These are phyloP conservation scores for Coemansia sp. DNA, from an alignment of 192 early-diverging fungal genomes.

Conservation along the genomic window DNA sequence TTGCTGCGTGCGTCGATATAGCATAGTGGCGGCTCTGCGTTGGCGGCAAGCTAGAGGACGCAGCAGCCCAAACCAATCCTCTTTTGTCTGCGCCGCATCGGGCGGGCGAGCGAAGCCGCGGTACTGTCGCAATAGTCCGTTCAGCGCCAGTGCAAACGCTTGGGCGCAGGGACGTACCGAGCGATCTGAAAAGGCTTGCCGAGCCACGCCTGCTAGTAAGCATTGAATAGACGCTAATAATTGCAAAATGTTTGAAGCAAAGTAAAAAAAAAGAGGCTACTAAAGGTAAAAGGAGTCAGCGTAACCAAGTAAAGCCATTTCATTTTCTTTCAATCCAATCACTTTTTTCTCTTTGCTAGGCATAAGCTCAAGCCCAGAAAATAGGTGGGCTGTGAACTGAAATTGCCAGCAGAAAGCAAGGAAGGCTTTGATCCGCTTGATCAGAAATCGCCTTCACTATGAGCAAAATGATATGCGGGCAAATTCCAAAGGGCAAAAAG, in stretches of 20 bases:
- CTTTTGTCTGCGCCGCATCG: neutral
- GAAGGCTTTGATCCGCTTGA: constrained; percentile 2
- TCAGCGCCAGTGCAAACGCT: neutral
- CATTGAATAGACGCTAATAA: neutral
- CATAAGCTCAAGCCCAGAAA: too few species aligned
- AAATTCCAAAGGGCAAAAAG: neutral
- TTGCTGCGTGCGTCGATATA: constrained; percentile 20
- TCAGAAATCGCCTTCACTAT: neutral
- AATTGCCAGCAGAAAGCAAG: too few species aligned
- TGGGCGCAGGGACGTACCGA: neutral
- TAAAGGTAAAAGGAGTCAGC: too few species aligned
- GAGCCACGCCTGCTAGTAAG: neutral
- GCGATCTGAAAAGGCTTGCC: neutral
- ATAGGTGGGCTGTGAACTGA: too few species aligned
- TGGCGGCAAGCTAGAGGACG: too few species aligned
- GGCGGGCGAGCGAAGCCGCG: neutral
- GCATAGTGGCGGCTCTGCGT: constrained; percentile 13
- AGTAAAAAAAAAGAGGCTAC: too few species aligned
- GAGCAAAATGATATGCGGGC: neutral
- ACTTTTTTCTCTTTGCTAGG: too few species aligned
- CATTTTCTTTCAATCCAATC: too few species aligned
- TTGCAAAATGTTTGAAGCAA: too few species aligned
- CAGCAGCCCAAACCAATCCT: neutral
- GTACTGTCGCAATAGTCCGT: neutral
- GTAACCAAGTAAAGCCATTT: too few species aligned